Percentiles rank a stretch among this genome's conserved stretches.
Conservation (phyloP, 192 early-diverging fungal species). For the Irineochytrium annulatum region DNA sequence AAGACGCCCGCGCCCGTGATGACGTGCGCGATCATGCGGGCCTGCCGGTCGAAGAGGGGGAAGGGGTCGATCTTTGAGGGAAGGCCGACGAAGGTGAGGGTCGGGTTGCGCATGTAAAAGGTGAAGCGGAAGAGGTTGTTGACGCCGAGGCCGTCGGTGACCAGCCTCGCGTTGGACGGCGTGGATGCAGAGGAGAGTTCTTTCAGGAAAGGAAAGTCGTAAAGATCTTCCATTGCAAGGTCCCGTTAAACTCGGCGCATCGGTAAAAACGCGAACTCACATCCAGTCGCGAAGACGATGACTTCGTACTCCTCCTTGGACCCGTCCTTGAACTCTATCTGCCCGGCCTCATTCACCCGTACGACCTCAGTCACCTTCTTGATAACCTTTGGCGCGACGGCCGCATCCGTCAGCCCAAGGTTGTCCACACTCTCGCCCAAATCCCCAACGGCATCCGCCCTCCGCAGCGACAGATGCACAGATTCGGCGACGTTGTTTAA, state of each 20-base stretch:
- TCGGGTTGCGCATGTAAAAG: slow-evolving; percentile 49
- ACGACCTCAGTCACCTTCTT: not conserved
- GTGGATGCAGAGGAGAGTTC: too few species aligned
- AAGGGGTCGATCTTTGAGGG: slow-evolving; percentile 51
- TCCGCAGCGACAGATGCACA: not conserved
- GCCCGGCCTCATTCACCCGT: not conserved
- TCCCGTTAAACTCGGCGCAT: too few species aligned
- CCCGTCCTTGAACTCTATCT: not conserved
- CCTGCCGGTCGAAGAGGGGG: slow-evolving; percentile 33
- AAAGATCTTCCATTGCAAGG: slow-evolving; percentile 30
- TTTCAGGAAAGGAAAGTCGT: slow-evolving; percentile 48
- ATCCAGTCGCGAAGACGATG: not conserved
- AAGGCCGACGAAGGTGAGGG: slow-evolving; percentile 50
- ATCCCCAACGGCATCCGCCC: not conserved
- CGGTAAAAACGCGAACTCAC: not conserved
- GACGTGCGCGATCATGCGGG: not conserved
- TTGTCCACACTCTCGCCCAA: not conserved
- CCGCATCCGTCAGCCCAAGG: not conserved
- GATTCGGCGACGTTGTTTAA: not conserved
- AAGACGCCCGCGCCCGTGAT: not conserved
- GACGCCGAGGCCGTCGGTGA: not conserved
- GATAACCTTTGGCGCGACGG: not conserved
- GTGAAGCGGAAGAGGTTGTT: slow-evolving; percentile 35
- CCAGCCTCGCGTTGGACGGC: not conserved
- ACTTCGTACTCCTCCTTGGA: not conserved